These are phyloP conservation scores for Colletotrichum costaricense DNA, from an alignment of 2,329 filamentous ascomycete species.

Conservation along the genomic window DNA sequence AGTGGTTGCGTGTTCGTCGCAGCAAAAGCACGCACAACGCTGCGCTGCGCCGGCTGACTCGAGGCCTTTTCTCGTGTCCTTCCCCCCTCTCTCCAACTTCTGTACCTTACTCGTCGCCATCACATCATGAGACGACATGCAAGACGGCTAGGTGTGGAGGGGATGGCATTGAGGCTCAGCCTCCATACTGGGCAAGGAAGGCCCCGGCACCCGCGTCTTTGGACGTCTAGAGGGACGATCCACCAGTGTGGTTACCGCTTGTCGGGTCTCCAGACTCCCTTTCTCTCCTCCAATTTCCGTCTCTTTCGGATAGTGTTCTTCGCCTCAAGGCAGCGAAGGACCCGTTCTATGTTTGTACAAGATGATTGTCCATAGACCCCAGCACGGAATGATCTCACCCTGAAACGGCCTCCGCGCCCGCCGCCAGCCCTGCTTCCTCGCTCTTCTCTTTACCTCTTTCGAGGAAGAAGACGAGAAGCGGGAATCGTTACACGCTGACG, in stretches of 20 bases:
- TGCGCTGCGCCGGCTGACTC: constrained; percentile 3
- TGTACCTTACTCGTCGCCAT: neutral
- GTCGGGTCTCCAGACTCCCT: neutral
- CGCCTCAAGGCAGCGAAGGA: neutral
- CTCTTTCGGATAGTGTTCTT: neutral
- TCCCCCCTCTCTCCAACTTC: neutral
- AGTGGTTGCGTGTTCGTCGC: constrained; percentile 1
- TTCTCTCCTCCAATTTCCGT: neutral
- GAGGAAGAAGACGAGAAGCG: no score
- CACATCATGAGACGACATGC: constrained; percentile 29
- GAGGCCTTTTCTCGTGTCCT: neutral
- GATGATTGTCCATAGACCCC: neutral
- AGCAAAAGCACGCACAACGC: neutral
- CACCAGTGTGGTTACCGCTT: neutral
- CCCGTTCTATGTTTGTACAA: neutral
- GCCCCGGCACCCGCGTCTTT: neutral
- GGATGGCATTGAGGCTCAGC: constrained; percentile 16
- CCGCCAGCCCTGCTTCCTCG: neutral
- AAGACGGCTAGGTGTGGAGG: neutral
- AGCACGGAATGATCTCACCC: neutral
- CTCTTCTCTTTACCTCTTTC: neutral
- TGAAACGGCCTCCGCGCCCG: neutral
- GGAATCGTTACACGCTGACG: neutral
- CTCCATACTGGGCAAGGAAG: neutral
- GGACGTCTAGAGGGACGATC: neutral